A percentile compares a stretch with the other conserved stretches of the same genome.
Evolutionary conservation across 2,329 filamentous ascomycete species (phyloP).

Genomic region (Aspergillus oerlinghausenensis): DNA sequence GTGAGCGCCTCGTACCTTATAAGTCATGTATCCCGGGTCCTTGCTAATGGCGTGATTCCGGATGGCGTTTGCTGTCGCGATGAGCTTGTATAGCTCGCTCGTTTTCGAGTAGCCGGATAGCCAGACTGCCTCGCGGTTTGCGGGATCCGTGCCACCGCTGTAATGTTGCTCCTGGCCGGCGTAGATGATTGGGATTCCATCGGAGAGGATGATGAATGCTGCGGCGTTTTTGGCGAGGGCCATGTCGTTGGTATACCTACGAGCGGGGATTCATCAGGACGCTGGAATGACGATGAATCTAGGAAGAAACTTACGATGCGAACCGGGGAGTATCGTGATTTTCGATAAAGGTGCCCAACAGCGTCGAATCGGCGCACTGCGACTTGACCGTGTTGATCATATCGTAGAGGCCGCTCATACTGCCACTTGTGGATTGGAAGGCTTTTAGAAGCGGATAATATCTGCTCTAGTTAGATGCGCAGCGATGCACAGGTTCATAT

Average conservation of each 20-base stretch:
- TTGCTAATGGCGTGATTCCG: constrained; percentile 41
- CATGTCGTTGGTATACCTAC: constrained; percentile 28
- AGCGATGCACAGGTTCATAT: neutral
- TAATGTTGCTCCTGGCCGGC: constrained; percentile 65
- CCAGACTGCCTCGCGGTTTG: constrained; percentile 57
- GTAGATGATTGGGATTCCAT: constrained; percentile 64
- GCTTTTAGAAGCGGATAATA: constrained; percentile 34
- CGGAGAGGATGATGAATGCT: constrained; percentile 54
- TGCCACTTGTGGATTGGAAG: constrained; percentile 31
- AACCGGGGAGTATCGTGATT: constrained; percentile 61
- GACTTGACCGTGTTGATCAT: constrained; percentile 32
- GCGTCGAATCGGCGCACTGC: constrained; percentile 41
- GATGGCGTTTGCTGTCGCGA: constrained; percentile 48
- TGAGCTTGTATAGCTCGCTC: constrained; percentile 47
- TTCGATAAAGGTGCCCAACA: constrained; percentile 54
- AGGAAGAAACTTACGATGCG: constrained; percentile 25
- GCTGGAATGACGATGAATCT: neutral
- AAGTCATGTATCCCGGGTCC: constrained; percentile 38
- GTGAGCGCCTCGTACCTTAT: constrained; percentile 21
- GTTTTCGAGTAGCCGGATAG: constrained; percentile 46
- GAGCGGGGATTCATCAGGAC: neutral
- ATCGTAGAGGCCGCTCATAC: constrained; percentile 30
- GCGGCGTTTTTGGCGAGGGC: constrained; percentile 58
- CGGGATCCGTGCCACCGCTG: constrained; percentile 47
- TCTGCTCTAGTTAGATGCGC: constrained; percentile 2